Conservation (phyloP, 2,329 filamentous ascomycete species). For the Simplicillium sp. region DNA sequence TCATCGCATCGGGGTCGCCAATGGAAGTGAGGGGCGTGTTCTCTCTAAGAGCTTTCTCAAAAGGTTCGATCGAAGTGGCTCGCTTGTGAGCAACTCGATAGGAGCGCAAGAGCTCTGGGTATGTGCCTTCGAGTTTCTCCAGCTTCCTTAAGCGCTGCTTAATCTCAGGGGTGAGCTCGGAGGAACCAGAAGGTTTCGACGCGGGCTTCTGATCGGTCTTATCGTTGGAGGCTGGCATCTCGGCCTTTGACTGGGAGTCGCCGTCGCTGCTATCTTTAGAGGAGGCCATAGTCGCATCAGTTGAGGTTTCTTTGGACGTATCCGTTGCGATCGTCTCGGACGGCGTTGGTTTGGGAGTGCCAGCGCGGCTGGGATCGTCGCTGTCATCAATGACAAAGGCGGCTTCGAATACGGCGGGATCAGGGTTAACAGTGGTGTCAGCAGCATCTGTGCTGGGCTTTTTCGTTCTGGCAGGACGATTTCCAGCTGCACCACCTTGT, state of each 20-base stretch:
- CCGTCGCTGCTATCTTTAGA: slow-evolving; percentile 12
- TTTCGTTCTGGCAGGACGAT: slow-evolving; percentile 23
- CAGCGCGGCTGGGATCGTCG: slow-evolving; percentile 54
- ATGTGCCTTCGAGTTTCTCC: slow-evolving; percentile 82
- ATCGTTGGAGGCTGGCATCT: slow-evolving; percentile 6
- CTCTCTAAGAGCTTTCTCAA: slow-evolving; percentile 83
- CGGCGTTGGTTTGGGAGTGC: slow-evolving; percentile 42
- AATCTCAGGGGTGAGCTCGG: slow-evolving; percentile 65
- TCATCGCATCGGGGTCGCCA: slow-evolving; percentile 69
- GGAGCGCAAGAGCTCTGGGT: slow-evolving; percentile 85
- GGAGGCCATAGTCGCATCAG: slow-evolving; percentile 8
- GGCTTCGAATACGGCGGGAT: slow-evolving; percentile 79
- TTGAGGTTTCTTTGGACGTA: slow-evolving; percentile 8
- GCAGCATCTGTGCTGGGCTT: slow-evolving; percentile 24
- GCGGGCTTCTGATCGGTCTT: slow-evolving; percentile 6
- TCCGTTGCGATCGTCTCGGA: slow-evolving; percentile 21
- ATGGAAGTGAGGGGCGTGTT: slow-evolving; percentile 89
- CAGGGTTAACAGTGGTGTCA: slow-evolving; percentile 46
- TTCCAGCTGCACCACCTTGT: slow-evolving; percentile 26
- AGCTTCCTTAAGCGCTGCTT: slow-evolving; percentile 69
- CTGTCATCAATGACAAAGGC: slow-evolving; percentile 83
- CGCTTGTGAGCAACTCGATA: slow-evolving; percentile 87
- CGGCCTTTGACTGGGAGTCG: slow-evolving; percentile 4
- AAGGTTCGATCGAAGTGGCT: slow-evolving; percentile 80
- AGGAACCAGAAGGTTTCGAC: slow-evolving; percentile 8